Evolutionary conservation across 169 alveolate species (phyloP).

Genomic region (Plasmodium inui): DNA sequence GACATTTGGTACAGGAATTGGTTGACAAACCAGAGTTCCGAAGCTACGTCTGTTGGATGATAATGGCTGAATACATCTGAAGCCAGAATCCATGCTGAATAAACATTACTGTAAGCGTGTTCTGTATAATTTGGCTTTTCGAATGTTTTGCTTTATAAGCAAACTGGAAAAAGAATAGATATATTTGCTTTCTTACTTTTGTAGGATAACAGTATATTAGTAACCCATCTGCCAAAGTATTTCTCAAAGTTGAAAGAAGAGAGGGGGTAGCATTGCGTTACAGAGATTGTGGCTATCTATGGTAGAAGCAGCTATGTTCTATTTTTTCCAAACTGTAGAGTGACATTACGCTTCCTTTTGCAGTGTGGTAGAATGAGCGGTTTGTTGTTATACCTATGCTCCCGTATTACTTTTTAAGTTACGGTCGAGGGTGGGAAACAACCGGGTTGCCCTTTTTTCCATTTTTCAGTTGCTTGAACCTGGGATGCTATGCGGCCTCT

Average conservation of each 20-base stretch:
- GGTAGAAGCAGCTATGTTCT: constrained; percentile 11
- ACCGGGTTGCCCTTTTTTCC: constrained; percentile 20
- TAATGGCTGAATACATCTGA: constrained; percentile 92
- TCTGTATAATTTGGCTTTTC: constrained; percentile 5
- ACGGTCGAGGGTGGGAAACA: neutral
- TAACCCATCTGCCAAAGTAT: constrained; percentile 2
- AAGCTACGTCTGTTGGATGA: constrained; percentile 90
- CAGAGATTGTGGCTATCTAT: neutral
- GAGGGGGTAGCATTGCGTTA: neutral
- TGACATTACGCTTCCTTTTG: neutral
- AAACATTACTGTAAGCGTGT: constrained; percentile 28
- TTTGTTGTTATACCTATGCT: neutral
- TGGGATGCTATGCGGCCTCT: neutral
- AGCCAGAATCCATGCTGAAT: constrained; percentile 90
- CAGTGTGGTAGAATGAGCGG: constrained; percentile 11
- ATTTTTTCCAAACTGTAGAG: constrained; percentile 6
- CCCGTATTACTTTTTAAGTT: neutral
- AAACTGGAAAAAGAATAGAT: constrained; percentile 27
- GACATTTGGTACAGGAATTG: constrained; percentile 84
- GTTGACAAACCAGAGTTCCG: constrained; percentile 91
- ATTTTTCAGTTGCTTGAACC: neutral
- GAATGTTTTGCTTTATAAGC: constrained; percentile 7
- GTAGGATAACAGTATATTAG: neutral
- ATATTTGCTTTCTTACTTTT: neutral
- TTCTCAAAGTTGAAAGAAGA: neutral